Evolutionary conservation across 2,329 filamentous ascomycete species (phyloP).

Genomic region (Fusarium heterosporum): DNA sequence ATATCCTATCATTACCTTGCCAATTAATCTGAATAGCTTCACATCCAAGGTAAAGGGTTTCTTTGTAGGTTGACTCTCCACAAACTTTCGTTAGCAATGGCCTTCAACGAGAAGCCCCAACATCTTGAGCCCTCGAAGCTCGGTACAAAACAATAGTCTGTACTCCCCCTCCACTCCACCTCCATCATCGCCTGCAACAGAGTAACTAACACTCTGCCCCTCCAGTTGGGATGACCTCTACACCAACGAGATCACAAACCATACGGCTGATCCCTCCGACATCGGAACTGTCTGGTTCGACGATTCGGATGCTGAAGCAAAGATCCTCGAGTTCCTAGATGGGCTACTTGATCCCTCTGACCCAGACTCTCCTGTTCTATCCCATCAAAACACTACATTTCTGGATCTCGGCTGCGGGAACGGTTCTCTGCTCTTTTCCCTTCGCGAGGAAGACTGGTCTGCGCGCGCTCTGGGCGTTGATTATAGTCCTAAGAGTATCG

Average conservation of each 20-base stretch:
- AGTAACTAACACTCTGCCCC: slow-evolving; percentile 23
- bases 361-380: slow-evolving; percentile 38
- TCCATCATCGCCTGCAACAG: not conserved
- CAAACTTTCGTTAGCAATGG: slow-evolving; percentile 25
- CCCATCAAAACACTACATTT: slow-evolving; percentile 64
- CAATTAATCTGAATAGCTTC: slow-evolving; percentile 24
- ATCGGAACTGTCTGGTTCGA: slow-evolving; percentile 97
- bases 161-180: slow-evolving; percentile 35
- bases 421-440: slow-evolving; percentile 87
- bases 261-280: slow-evolving; percentile 77
- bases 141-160: slow-evolving; percentile 91
- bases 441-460: slow-evolving; percentile 72
- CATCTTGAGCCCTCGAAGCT: slow-evolving; percentile 82
- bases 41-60: not conserved
- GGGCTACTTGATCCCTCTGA: slow-evolving; percentile 46
- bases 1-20: slow-evolving; percentile 8
- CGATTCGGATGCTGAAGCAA: slow-evolving; percentile 87
- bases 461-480: slow-evolving; percentile 87
- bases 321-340: slow-evolving; percentile 77
- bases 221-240: slow-evolving; percentile 82
- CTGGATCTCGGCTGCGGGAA: slow-evolving; percentile 95
- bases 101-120: slow-evolving; percentile 58
- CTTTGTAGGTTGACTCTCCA: not conserved
- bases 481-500: slow-evolving; percentile 81
- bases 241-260: slow-evolving; percentile 76